Evolutionary conservation across 2,329 filamentous ascomycete genomes (phyloP).

Genomic region (Acrocalymma vagum): DNA sequence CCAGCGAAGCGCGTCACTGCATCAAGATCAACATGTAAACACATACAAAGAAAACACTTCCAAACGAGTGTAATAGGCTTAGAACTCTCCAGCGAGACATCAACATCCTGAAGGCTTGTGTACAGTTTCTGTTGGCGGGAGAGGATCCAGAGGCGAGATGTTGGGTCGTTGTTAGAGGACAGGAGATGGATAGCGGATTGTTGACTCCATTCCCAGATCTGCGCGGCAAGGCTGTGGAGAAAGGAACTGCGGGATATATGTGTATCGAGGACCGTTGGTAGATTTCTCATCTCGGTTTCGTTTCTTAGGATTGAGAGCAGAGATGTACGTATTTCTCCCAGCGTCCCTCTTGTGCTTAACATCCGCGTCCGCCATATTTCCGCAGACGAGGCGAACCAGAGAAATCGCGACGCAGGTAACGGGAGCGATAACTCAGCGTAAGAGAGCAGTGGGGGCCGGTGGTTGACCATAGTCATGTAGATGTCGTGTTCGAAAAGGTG

Average conservation of each 20-base stretch:
- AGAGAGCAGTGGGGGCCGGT: constrained; percentile 64
- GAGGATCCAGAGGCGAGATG: constrained; percentile 26
- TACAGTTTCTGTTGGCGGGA: constrained; percentile 23
- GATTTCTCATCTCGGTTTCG: constrained; percentile 59
- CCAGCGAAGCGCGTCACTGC: constrained; percentile 72
- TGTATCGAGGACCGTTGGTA: constrained; percentile 61
- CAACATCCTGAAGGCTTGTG: constrained; percentile 53
- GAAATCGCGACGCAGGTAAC: constrained; percentile 65
- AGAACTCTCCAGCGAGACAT: constrained; percentile 48
- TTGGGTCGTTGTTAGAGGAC: constrained; percentile 18
- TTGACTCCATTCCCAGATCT: constrained; percentile 26
- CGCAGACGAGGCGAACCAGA: constrained; percentile 72
- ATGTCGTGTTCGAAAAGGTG: constrained; percentile 33
- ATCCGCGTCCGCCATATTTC: constrained; percentile 68
- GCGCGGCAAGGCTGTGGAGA: constrained; percentile 26
- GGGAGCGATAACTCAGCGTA: constrained; percentile 73
- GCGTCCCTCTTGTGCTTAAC: constrained; percentile 21
- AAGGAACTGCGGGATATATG: constrained; percentile 18
- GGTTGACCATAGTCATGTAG: constrained; percentile 26
- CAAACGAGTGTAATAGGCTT: constrained; percentile 32
- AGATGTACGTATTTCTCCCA: constrained; percentile 7
- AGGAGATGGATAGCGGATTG: constrained; percentile 23
- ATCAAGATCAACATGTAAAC: constrained; percentile 68
- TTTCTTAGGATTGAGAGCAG: constrained; percentile 19
- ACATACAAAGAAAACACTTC: constrained; percentile 65